Conservation (phyloP, 768 basidiomycete genomes). For the Boletus sp. region DNA sequence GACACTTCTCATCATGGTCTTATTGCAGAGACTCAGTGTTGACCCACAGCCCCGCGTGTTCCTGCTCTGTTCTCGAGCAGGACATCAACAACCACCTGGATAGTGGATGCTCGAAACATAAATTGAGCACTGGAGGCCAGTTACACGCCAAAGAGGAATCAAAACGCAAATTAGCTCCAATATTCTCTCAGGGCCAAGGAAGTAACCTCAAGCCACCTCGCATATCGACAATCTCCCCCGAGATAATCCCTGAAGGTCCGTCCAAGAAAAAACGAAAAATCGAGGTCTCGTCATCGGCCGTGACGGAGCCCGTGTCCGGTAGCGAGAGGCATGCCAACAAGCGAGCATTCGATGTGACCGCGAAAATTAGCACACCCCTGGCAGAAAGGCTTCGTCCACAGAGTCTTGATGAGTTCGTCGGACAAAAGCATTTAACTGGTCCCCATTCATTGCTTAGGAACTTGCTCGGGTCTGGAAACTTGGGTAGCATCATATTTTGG, state of each 20-base stretch:
- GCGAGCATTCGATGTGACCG: constrained; percentile 13
- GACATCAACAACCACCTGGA: constrained; percentile 54
- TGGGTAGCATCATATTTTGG: constrained; percentile 69
- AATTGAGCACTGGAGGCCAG: neutral
- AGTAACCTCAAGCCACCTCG: constrained; percentile 5
- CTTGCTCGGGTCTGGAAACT: constrained; percentile 45
- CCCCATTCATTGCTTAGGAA: constrained; percentile 54
- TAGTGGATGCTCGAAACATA: constrained; percentile 36
- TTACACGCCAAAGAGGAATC: constrained; percentile 11
- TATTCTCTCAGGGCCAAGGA: constrained; percentile 34
- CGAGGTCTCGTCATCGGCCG: constrained; percentile 5
- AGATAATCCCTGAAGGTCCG: constrained; percentile 5
- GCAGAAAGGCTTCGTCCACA: constrained; percentile 73
- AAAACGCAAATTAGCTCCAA: constrained; percentile 38
- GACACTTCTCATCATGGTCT: neutral
- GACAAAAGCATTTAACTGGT: constrained; percentile 63
- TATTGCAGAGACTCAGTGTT: neutral
- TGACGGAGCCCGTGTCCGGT: constrained; percentile 6
- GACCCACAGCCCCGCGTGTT: constrained; percentile 48
- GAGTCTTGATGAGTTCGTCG: constrained; percentile 62
- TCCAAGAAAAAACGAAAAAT: constrained; percentile 32
- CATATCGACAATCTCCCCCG: constrained; percentile 10
- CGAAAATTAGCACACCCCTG: constrained; percentile 47
- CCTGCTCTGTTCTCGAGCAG: constrained; percentile 36
- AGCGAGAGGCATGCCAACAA: constrained; percentile 23